Evolutionary conservation across 2,329 filamentous ascomycete genomes (phyloP), one percentile per base, ranked within the genome.

Genomic region (Ustulina deusta): DNA sequence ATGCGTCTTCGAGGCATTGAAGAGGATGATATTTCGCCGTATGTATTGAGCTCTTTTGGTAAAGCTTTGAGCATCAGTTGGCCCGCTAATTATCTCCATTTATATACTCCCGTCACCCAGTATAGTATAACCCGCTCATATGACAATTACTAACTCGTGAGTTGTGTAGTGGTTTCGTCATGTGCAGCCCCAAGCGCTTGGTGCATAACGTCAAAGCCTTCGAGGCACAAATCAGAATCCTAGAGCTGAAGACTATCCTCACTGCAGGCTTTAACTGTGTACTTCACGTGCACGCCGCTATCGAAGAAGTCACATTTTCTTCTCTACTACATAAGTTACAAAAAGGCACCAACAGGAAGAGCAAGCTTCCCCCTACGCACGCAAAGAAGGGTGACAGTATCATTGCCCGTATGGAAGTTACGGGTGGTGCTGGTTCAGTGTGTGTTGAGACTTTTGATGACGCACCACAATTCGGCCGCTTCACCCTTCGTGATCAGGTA

Each of bases 261-360:
- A 93, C 92, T 9, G 93, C 95, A 22, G 96, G 96, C 60, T 99
- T 97, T 85, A 97, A 97, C 84, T 99, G 96, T 78, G 97, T 99
- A 46, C 85, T 99, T 73, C 96, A 99, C 83, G 93, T 99, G 25
- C 96, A 99, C 82, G 94, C 95, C 4, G 96, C 96, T 25, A 97
- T 97, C 69, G 96, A 99, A 84, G 96, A 99, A 81, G 93, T 99
- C 65, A 97, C 95, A 0, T 97, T 99, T 77, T 87, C 90, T 0
- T 88, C 91, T 3, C 86, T 99, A 60, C 83, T 99, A 73, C 96
- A 99, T 84, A 97, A 95, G 82, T 85, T 98, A 52, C 94, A 99
- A 81, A 97, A 97, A 82, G 95, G 94, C 60, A 99, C 96, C 3
- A 90, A 90, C 75, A 88, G 96, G 75, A 97, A 94, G 88, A 97